Conservation (phyloP, 208 protist genomes). For the Jaenimonas drosophilae region DNA sequence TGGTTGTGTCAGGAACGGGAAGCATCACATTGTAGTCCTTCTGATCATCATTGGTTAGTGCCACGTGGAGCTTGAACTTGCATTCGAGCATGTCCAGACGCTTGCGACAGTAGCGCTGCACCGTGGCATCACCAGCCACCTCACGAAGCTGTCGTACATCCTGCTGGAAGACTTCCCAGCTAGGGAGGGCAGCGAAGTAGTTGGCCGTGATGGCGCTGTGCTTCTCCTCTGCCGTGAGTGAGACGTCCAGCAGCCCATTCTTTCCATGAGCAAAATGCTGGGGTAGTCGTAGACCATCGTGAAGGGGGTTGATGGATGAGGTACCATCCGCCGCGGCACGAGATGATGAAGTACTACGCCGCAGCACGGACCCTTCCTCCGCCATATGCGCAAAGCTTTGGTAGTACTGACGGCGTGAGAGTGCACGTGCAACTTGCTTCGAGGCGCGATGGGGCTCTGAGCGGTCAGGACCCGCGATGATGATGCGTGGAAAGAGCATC, state of each 20-base stretch:
- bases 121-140: slow-evolving; percentile 18
- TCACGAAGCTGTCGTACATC: slow-evolving; percentile 38
- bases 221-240: slow-evolving; percentile 7
- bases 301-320: slow-evolving; percentile 27
- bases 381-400: slow-evolving; percentile 17
- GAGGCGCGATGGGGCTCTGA: slow-evolving; percentile 17
- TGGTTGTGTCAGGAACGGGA: slow-evolving; percentile 2
- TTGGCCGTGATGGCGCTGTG: not conserved
- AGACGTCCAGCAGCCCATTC: slow-evolving; percentile 22
- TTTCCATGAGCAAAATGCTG: no score
- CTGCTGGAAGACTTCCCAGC: slow-evolving; percentile 49
- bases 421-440: slow-evolving; percentile 15
- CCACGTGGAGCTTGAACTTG: slow-evolving; percentile 71
- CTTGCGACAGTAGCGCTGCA: slow-evolving; percentile 65
- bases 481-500: slow-evolving; percentile 62
- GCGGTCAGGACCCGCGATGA: slow-evolving; percentile 42
- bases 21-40: slow-evolving; percentile 12
- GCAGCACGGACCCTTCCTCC: slow-evolving; percentile 67
- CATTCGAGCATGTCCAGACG: slow-evolving; percentile 75
- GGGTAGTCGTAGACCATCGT: no score
- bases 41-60: slow-evolving; percentile 72
- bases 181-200: slow-evolving; percentile 25
- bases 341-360: slow-evolving; percentile 47
- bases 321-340: slow-evolving; percentile 75
- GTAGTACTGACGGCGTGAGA: slow-evolving; percentile 41